These are phyloP conservation scores for Malbranchea cinnamomea DNA, from an alignment of 2,329 filamentous ascomycete species.

Conservation along the genomic window DNA sequence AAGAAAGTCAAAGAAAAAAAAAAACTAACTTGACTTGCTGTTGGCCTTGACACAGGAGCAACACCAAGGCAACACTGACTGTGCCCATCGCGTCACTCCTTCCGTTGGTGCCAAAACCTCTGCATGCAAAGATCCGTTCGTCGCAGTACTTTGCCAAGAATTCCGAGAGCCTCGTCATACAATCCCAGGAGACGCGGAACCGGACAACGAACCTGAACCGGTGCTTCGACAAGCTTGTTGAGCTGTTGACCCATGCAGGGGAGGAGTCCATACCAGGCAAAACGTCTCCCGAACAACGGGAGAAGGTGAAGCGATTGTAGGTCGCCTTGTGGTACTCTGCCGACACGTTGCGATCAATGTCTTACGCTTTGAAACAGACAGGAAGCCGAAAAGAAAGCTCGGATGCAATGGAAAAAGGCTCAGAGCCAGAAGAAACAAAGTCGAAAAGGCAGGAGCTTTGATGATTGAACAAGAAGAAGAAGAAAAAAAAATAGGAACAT, in stretches of 20 bases:
- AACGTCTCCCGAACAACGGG: constrained; percentile 40
- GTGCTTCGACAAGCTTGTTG: constrained; percentile 44
- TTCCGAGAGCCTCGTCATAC: constrained; percentile 42
- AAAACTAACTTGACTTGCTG: constrained; percentile 1
- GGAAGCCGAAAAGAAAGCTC: constrained; percentile 41
- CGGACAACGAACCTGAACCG: constrained; percentile 44
- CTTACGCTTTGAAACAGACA: constrained; percentile 27
- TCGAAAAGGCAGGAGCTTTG: constrained; percentile 28
- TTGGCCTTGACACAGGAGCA: constrained; percentile 38
- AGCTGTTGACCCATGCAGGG: constrained; percentile 38
- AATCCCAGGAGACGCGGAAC: constrained; percentile 48
- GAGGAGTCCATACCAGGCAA: constrained; percentile 42
- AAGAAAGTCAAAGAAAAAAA: background rate
- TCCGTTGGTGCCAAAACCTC: constrained; percentile 36
- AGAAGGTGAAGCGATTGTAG: constrained; percentile 40
- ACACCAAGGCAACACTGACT: constrained; percentile 51
- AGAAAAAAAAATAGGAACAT: too few relatives aligned
- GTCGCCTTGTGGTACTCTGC: constrained; percentile 15
- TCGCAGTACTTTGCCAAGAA: constrained; percentile 42
- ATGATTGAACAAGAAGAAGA: constrained; percentile 16
- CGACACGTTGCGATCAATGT: too few relatives aligned
- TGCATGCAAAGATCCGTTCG: constrained; percentile 36
- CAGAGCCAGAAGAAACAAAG: constrained; percentile 48
- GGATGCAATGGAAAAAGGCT: constrained; percentile 43
- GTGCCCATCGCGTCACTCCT: constrained; percentile 39